Percentiles rank a stretch among this genome's conserved stretches.
Evolutionary conservation across 768 basidiomycete species (phyloP).

Genomic region (Pulveroboletus sp.): DNA sequence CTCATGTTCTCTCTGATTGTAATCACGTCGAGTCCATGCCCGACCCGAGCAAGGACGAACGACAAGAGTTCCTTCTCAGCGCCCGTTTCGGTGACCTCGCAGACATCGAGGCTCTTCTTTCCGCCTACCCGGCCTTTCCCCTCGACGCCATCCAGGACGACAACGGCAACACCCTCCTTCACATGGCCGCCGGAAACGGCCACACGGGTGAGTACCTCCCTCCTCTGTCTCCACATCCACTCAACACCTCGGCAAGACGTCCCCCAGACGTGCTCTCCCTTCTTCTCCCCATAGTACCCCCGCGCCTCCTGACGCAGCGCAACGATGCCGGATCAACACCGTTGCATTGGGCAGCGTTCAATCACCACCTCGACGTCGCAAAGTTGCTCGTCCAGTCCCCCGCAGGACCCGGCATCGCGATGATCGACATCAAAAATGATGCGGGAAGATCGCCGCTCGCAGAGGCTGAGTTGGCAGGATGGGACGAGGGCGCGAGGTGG

Average conservation of each 20-base stretch:
- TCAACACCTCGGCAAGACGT: constrained; percentile 36
- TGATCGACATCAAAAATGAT: constrained; percentile 74
- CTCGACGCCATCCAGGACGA: constrained; percentile 60
- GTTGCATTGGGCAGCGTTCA: constrained; percentile 89
- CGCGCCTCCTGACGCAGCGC: constrained; percentile 53
- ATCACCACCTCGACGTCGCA: constrained; percentile 63
- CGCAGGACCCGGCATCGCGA: constrained; percentile 54
- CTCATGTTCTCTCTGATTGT: no score
- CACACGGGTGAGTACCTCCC: constrained; percentile 57
- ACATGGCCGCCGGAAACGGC: constrained; percentile 88
- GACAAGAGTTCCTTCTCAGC: constrained; percentile 72
- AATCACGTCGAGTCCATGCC: no score
- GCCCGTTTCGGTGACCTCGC: constrained; percentile 87
- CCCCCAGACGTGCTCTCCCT: constrained; percentile 68
- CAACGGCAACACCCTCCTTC: constrained; percentile 73
- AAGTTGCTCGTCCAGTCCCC: constrained; percentile 57
- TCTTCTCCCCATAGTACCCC: constrained; percentile 57
- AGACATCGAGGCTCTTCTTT: constrained; percentile 65
- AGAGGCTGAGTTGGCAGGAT: constrained; percentile 74
- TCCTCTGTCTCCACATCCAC: background rate
- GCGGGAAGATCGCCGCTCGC: constrained; percentile 74
- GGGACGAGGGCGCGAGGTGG: constrained; percentile 84
- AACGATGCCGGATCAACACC: constrained; percentile 79
- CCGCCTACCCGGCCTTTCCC: constrained; percentile 44
- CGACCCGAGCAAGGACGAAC: constrained; percentile 53